Evolutionary conservation across 73 alveolate species (phyloP).

Genomic region (Tetrahymena thermophila): DNA sequence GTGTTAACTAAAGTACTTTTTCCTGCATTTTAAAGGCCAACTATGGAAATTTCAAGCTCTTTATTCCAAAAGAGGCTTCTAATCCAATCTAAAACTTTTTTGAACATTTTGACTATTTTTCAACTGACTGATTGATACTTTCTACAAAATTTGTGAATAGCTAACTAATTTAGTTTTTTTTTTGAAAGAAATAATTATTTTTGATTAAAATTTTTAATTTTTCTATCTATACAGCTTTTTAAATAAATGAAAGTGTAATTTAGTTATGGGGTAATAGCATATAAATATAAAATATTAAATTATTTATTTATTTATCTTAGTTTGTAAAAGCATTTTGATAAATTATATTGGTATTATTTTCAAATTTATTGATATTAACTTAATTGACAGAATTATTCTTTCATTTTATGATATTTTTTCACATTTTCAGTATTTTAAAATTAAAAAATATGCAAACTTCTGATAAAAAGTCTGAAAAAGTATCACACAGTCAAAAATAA

Average conservation of each 20-base stretch:
- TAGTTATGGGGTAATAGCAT: neutral
- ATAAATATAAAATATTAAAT: no score
- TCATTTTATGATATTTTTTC: no score
- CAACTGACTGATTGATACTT: neutral
- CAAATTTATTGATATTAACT: no score
- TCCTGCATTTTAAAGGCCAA: conserved; percentile 79
- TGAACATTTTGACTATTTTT: neutral
- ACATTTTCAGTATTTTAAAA: no score
- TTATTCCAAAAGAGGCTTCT: conserved; percentile 49
- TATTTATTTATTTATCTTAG: neutral
- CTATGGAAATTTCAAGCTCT: conserved; percentile 65
- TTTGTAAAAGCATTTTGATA: neutral
- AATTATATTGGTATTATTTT: no score
- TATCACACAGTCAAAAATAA: no score
- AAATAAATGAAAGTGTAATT: no score
- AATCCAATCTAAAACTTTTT: conserved; percentile 58
- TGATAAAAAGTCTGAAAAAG: no score
- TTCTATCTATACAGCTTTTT: neutral
- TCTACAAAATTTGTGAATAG: neutral
- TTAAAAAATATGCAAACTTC: no score
- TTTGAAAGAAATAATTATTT: neutral
- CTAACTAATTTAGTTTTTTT: neutral
- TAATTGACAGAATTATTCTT: no score
- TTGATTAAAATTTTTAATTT: neutral
- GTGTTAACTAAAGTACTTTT: conserved; percentile 71